phyloP scores from a whole-genome alignment of 371 early-diverging fungal species.

The Mucor irregularis region DNA sequence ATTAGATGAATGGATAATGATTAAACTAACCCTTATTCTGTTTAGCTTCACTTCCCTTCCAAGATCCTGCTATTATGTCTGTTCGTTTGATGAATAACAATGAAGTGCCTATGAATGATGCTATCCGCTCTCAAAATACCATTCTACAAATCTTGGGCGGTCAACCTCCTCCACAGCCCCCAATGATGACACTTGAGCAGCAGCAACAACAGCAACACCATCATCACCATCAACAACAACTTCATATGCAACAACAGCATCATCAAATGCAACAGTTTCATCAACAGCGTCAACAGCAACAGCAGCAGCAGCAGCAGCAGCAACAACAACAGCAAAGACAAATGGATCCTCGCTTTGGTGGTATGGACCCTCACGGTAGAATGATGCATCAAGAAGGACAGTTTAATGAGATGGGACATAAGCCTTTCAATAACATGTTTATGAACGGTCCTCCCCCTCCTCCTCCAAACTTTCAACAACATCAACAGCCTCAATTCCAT shows the following conservation, averaged over 20 bases:
- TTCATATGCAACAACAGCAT: conserved; percentile 9
- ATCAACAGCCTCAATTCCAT: conserved; percentile 16
- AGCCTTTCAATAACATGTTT: conserved; percentile 22
- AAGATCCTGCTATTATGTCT: conserved; percentile 74
- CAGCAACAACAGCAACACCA: conserved; percentile 21
- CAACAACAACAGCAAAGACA: conserved; percentile 16
- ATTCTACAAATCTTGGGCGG: conserved; percentile 44
- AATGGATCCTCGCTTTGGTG: conserved; percentile 13
- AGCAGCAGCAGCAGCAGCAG: conserved; percentile 7
- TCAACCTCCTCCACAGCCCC: conserved; percentile 20
- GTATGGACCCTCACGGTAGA: conserved; percentile 10
- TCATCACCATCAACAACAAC: conserved; percentile 17
- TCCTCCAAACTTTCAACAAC: conserved; percentile 2
- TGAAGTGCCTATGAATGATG: conserved; percentile 6
- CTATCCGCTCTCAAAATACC: conserved; percentile 27
- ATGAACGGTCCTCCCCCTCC: conserved; percentile 24
- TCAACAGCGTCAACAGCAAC: conserved; percentile 4
- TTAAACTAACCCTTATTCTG: neutral
- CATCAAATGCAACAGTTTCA: conserved; percentile 3
- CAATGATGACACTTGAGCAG: conserved; percentile 12
- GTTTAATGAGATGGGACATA: conserved; percentile 11
- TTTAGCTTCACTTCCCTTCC: conserved; percentile 43
- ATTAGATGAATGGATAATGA: neutral
- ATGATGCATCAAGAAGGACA: conserved; percentile 6
- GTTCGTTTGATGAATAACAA: conserved; percentile 44